A percentile compares a stretch with the other conserved stretches of the same genome.
phyloP scores from a whole-genome alignment of 1,284 basidiomycete genomes.

The Amylostereum areolatum region DNA sequence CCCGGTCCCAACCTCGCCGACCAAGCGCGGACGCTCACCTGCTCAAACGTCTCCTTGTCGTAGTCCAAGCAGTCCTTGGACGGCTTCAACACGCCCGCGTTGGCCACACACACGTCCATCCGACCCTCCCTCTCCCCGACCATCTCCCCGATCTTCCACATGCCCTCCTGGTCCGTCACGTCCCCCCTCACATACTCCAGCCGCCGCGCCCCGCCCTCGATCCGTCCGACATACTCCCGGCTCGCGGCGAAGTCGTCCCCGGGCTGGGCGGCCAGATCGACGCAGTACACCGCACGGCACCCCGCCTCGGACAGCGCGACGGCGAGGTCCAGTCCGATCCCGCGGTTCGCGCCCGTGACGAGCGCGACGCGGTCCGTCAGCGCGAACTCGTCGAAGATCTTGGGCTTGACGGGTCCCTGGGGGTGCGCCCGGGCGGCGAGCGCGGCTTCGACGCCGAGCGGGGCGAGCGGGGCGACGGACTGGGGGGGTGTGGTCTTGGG shows the following conservation, averaged over 20 bases:
- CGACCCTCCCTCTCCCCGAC: slow-evolving; percentile 58
- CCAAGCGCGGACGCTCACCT: slow-evolving; percentile 31
- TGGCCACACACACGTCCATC: slow-evolving; percentile 69
- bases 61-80: slow-evolving; percentile 64
- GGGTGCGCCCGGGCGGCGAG: slow-evolving; percentile 35
- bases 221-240: slow-evolving; percentile 41
- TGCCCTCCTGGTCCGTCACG: slow-evolving; percentile 49
- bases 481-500: too few species aligned
- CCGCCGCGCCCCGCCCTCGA: slow-evolving; percentile 35
- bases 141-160: slow-evolving; percentile 49
- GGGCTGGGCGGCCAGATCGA: slow-evolving; percentile 63
- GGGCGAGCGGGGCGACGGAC: slow-evolving; percentile 28
- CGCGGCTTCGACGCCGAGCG: slow-evolving; percentile 56
- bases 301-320: slow-evolving; percentile 71
- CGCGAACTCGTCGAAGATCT: slow-evolving; percentile 67
- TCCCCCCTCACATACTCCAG: slow-evolving; percentile 63
- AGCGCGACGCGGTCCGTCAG: slow-evolving; percentile 69
- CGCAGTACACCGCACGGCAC: slow-evolving; percentile 65
- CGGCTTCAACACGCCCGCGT: slow-evolving; percentile 67
- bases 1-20: not conserved
- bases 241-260: slow-evolving; percentile 61
- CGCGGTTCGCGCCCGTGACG: slow-evolving; percentile 75
- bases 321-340: slow-evolving; percentile 78
- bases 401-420: slow-evolving; percentile 23
- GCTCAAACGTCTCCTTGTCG: slow-evolving; percentile 60